Percentiles rank a stretch among this genome's conserved stretches.
These are phyloP conservation scores for Pseudogymnoascus destructans DNA, from an alignment of 2,329 filamentous ascomycete genomes.

Conservation along the genomic window DNA sequence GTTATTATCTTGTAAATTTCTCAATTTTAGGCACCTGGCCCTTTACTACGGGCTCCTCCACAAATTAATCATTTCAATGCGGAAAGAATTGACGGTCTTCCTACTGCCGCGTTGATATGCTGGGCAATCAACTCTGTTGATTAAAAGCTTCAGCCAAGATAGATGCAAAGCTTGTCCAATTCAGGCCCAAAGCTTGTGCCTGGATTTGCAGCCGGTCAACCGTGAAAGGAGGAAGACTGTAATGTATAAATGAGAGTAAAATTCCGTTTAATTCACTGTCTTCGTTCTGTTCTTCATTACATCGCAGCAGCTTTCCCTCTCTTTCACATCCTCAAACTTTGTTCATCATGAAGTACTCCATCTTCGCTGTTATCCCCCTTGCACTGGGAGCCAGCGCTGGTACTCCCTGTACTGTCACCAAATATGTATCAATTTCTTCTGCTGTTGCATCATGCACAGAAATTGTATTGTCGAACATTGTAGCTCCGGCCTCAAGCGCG, in stretches of 20 bases:
- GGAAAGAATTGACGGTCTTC: background rate
- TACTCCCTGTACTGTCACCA: constrained; percentile 42
- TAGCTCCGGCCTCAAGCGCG: constrained; percentile 44
- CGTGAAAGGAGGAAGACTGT: background rate
- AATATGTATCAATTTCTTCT: constrained; percentile 34
- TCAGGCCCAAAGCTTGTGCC: background rate
- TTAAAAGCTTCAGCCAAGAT: background rate
- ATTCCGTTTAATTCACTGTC: background rate
- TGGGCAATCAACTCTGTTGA: background rate
- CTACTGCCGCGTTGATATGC: background rate
- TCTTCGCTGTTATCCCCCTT: background rate
- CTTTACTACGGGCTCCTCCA: background rate
- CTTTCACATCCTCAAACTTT: background rate
- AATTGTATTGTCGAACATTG: constrained; percentile 39
- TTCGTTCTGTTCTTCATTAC: background rate
- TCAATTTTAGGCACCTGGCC: too few relatives aligned
- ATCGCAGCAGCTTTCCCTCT: background rate
- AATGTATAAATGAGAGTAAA: background rate
- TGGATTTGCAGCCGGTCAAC: background rate
- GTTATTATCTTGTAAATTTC: too few relatives aligned
- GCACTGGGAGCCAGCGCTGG: constrained; percentile 9
- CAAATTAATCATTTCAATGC: background rate
- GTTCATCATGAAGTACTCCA: background rate
- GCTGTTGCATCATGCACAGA: constrained; percentile 39
- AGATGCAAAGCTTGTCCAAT: background rate